These are phyloP conservation scores for Haemoproteus tartakovskyi DNA, from an alignment of 169 alveolate species.

Conservation along the genomic window DNA sequence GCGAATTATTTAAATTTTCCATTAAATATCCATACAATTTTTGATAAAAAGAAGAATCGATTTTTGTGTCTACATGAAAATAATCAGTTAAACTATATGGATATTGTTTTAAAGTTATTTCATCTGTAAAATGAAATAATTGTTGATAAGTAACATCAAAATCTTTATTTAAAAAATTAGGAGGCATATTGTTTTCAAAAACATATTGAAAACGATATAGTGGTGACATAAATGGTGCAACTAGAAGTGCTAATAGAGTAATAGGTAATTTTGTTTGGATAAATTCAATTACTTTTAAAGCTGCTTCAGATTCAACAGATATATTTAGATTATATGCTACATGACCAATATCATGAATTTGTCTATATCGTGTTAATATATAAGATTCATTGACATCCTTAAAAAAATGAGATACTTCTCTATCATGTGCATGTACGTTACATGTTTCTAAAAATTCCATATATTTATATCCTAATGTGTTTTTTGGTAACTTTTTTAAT, in stretches of 20 bases:
- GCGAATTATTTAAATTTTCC: slow-evolving; percentile 48
- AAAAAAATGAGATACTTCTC: slow-evolving; percentile 67
- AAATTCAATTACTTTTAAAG: slow-evolving; percentile 58
- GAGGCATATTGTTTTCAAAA: slow-evolving; percentile 25
- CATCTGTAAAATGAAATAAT: slow-evolving; percentile 31
- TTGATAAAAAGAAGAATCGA: background rate
- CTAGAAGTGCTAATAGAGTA: slow-evolving; percentile 40
- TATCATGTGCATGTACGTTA: slow-evolving; percentile 64
- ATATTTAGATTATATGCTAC: slow-evolving; percentile 63
- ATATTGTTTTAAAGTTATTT: slow-evolving; percentile 44
- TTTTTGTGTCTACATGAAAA: slow-evolving; percentile 54
- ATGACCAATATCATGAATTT: slow-evolving; percentile 65
- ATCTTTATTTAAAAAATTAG: slow-evolving; percentile 21
- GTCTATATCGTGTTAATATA: slow-evolving; percentile 65
- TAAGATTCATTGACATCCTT: slow-evolving; percentile 48
- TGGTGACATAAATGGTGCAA: slow-evolving; percentile 63
- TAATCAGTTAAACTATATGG: slow-evolving; percentile 54
- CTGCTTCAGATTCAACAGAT: slow-evolving; percentile 64
- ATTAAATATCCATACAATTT: slow-evolving; percentile 26
- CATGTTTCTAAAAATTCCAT: slow-evolving; percentile 64
- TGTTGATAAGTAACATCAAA: slow-evolving; percentile 54
- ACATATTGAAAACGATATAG: slow-evolving; percentile 51
- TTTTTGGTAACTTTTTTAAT: slow-evolving; percentile 63
- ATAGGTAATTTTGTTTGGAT: slow-evolving; percentile 66
- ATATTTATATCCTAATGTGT: slow-evolving; percentile 65